phyloP scores from a whole-genome alignment of 2,329 filamentous ascomycete genomes.

The Huntiella savannae region DNA sequence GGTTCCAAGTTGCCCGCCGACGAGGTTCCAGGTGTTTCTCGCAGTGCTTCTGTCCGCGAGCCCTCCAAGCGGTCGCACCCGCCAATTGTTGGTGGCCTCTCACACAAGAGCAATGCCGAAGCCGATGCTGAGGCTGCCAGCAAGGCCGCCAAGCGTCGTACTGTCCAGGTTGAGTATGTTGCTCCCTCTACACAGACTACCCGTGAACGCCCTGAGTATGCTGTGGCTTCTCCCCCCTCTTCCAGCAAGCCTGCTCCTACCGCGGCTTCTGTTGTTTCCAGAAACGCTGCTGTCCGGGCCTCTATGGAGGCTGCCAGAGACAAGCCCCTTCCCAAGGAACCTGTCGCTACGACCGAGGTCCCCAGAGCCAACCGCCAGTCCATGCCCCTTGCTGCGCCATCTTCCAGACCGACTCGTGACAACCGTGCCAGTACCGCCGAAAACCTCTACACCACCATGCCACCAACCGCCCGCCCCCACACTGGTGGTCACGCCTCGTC shows the following conservation, averaged over 20 bases:
- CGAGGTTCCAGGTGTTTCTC: constrained; percentile 41
- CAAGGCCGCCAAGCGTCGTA: constrained; percentile 78
- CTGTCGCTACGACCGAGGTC: constrained; percentile 16
- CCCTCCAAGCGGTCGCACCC: constrained; percentile 43
- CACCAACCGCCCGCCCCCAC: constrained; percentile 34
- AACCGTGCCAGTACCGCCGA: constrained; percentile 25
- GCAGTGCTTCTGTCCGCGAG: constrained; percentile 85
- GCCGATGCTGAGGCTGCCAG: constrained; percentile 38
- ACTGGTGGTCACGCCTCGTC: constrained; percentile 60
- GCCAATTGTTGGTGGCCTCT: constrained; percentile 40
- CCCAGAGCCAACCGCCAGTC: constrained; percentile 13
- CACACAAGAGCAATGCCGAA: constrained; percentile 54
- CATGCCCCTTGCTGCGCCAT: not conserved
- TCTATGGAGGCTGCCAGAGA: constrained; percentile 30
- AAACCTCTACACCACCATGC: constrained; percentile 21
- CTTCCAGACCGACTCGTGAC: constrained; percentile 21
- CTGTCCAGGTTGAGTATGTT: constrained; percentile 95
- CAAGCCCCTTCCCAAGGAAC: constrained; percentile 42
- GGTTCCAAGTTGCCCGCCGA: constrained; percentile 46
- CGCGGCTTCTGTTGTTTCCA: constrained; percentile 23
- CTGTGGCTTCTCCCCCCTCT: constrained; percentile 24
- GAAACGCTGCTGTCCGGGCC: constrained; percentile 30
- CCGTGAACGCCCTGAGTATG: constrained; percentile 33
- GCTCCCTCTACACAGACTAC: constrained; percentile 73
- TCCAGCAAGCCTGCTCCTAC: constrained; percentile 23